Conservation (phyloP, 2,329 filamentous ascomycete genomes). For the Xylaria digitata region DNA sequence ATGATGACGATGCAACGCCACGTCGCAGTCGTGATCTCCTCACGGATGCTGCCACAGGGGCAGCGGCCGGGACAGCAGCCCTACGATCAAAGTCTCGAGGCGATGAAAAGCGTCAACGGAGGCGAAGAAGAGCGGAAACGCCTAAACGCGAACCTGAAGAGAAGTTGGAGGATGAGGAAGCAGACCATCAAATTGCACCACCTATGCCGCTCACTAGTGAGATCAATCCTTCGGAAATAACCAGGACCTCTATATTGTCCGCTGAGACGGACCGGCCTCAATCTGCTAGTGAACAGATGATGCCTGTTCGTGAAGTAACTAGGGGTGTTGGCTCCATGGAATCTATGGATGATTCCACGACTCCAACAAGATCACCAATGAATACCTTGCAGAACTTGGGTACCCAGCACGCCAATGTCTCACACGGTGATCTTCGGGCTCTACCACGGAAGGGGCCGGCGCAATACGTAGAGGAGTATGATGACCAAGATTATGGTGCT, state of each 20-base stretch:
- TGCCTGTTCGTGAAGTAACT: constrained; percentile 71
- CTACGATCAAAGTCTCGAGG: constrained; percentile 55
- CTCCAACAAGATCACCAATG: constrained; percentile 66
- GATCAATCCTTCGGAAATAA: constrained; percentile 86
- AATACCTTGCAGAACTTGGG: constrained; percentile 69
- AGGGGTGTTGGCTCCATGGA: constrained; percentile 70
- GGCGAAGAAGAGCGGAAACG: constrained; percentile 64
- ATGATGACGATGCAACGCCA: constrained; percentile 59
- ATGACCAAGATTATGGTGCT: constrained; percentile 60
- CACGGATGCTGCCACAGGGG: constrained; percentile 57
- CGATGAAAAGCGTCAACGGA: constrained; percentile 63
- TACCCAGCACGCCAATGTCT: constrained; percentile 73
- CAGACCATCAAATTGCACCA: constrained; percentile 69
- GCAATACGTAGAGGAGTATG: constrained; percentile 60
- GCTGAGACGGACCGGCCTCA: constrained; percentile 79
- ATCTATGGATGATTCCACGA: constrained; percentile 66
- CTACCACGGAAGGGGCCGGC: constrained; percentile 61
- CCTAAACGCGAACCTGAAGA: constrained; percentile 60
- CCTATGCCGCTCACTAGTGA: constrained; percentile 92
- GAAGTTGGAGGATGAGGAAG: constrained; percentile 62
- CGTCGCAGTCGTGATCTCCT: constrained; percentile 56
- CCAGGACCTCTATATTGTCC: constrained; percentile 86
- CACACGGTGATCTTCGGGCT: constrained; percentile 67
- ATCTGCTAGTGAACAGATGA: constrained; percentile 72
- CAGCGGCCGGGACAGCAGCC: constrained; percentile 53